A percentile compares a stretch with the other conserved stretches of the same genome.
phyloP scores from a whole-genome alignment of 2,329 filamentous ascomycete genomes.

The Capronia epimyces region DNA sequence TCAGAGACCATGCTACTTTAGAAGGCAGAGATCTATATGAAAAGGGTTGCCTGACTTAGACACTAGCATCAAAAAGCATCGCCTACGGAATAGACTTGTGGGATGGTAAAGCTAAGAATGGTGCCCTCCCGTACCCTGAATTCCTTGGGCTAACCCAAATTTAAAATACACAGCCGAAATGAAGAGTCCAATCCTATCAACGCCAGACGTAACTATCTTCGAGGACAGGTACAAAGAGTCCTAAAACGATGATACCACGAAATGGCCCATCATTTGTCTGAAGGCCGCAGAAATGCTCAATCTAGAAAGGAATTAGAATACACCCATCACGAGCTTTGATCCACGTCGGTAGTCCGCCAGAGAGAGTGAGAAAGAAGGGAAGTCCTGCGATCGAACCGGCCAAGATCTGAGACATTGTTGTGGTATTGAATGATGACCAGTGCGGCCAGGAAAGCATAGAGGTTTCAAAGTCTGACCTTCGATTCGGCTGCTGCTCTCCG shows the following conservation, averaged over 20 bases:
- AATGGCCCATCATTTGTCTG: too few relatives aligned
- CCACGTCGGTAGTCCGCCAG: background rate
- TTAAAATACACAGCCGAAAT: too few relatives aligned
- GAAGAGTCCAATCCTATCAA: too few relatives aligned
- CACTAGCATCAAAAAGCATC: background rate
- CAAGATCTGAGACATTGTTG: background rate
- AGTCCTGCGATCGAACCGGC: background rate
- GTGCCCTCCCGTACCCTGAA: background rate
- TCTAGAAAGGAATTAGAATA: background rate
- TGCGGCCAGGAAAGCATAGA: background rate
- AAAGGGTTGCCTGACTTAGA: background rate
- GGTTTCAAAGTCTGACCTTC: background rate
- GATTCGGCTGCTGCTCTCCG: background rate
- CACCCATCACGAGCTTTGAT: background rate
- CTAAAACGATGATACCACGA: too few relatives aligned
- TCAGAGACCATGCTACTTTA: background rate
- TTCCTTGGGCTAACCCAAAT: too few relatives aligned
- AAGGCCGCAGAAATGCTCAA: too few relatives aligned
- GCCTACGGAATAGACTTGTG: background rate
- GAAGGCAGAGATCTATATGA: background rate
- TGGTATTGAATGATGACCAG: constrained; percentile 1
- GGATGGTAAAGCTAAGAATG: background rate
- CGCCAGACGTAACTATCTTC: too few relatives aligned
- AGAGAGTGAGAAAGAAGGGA: background rate
- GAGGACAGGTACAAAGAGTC: too few relatives aligned